Evolutionary conservation across 495 filamentous ascomycete species (phyloP), one percentile per base, ranked within the genome.

Genomic region (Halenospora varia): DNA sequence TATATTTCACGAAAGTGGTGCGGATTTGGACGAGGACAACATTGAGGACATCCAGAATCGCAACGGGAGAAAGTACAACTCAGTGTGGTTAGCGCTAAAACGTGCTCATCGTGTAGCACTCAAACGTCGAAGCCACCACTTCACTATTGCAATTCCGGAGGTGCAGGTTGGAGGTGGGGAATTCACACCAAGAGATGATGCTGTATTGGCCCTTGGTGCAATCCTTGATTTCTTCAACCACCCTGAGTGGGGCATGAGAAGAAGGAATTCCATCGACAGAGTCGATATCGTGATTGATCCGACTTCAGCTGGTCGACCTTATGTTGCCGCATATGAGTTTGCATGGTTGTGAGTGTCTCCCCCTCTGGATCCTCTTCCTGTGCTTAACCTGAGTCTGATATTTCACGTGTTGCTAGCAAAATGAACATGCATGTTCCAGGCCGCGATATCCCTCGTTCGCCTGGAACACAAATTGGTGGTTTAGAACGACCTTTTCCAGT

Each of bases 141-240:
- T 49, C 19, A 49, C 47, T 10, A 19, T 49, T 49, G 47, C 47
- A 23, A 49, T 49, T 25, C 47, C 47, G 3, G 19, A 49, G 25
- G 8, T 49, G 9, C 47, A 49, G n/a, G 10, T n/a, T 49, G 42
- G 18, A 9, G 47, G 47, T 23, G 47, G 47, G 10, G 8, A 49
- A 3, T 24, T 49, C 20, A 49, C 47, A 10, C 47, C 47, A 9
- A 3, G 47, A 25, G 47, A 49, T 19, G 47, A 49, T 49, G 47
- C 47, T 6, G 22, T 49, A 10, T 25, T 49, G 8, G 25, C 47
- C 6, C 10, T 49, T 24, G 19, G 47, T 8, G 47, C 47, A 23
- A 10, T 49, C 10, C 6, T 49, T 13, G 23, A 49, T 19, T 49
- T 24, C 22, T 49, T 49, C 22, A 49, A 49, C 25, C 47, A 49